Evolutionary conservation across 257 asterid genomes (phyloP), one percentile per base, ranked within the genome.

Genomic region (Solanum rostratum): DNA sequence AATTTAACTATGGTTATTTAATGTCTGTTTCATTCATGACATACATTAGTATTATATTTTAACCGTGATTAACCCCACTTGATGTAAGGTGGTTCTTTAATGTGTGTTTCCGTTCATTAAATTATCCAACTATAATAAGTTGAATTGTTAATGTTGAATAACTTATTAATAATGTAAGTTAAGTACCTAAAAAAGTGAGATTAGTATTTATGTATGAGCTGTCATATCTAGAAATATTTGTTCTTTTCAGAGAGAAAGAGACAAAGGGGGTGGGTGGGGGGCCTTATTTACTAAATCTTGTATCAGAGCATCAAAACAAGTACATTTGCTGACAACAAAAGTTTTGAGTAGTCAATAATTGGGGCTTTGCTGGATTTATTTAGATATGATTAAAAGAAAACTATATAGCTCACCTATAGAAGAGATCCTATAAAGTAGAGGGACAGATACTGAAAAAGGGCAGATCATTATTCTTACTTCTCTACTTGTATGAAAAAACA

Each of bases 261-360:
- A 24, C 6, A 3, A 3, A 7, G 27, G 63, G 29, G 62, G 6
- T 54, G 3, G 62, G 57, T 4, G 18, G 22, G 49, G 46, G 22
- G 46, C n/a, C n/a, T 68, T 18, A 68, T 68, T 68, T 49, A 68
- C 50, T 33, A 68, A 68, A 68, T 68, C 78, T 68, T 68, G 50
- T 68, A 68, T 68, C 15, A 18, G 46, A 68, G 49, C 27, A 81
- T 82, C 49, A 29, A 3, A 3, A 60, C 55, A 62, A 59, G 84
- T 82, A 68, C 79, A 82, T 82, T 68, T 89, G 87, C 84, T 86
- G 88, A 89, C 84, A 84, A 82, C 60, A 81, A 88, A 86, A 89
- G 90, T 71, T 84, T 6, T 84, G 62, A 68, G 88, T 85, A 86
- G 97, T 93, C 94, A 95, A 93, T 74, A 84, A 88, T 91, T 78